Conservation (phyloP, 371 early-diverging fungal species). For the Apophysomyces elegans region DNA sequence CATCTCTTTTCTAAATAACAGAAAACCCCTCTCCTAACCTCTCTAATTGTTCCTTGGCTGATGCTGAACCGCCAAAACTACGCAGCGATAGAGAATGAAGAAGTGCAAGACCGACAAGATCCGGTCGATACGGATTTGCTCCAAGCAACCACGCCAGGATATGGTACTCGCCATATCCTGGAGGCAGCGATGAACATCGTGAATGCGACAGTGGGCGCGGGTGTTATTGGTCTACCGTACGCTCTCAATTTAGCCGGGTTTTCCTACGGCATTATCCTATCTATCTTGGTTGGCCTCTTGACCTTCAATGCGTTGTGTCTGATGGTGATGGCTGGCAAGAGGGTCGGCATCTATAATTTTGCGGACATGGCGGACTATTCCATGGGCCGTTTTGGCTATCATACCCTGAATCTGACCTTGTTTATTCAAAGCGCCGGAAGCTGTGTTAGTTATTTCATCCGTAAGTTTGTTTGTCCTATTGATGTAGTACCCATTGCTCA, state of each 20-base stretch:
- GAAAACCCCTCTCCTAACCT: no score
- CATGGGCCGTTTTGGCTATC: conserved; percentile 54
- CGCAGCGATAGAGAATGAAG: neutral
- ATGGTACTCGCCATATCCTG: conserved; percentile 40
- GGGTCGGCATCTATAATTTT: conserved; percentile 49
- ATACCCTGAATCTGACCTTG: conserved; percentile 52
- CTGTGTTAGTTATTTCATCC: conserved; percentile 57
- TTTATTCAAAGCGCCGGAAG: conserved; percentile 56
- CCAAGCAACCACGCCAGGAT: conserved; percentile 42
- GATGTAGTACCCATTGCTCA: neutral
- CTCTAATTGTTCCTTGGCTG: neutral
- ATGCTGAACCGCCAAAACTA: no score
- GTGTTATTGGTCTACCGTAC: conserved; percentile 62
- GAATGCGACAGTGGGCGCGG: conserved; percentile 67
- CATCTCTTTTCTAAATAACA: conserved; percentile 1
- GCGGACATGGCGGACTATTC: conserved; percentile 55
- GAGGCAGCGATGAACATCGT: conserved; percentile 58
- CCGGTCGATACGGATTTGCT: conserved; percentile 30
- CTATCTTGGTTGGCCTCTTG: conserved; percentile 46
- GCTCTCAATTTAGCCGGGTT: conserved; percentile 62
- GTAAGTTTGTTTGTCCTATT: conserved; percentile 28
- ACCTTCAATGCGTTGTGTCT: conserved; percentile 50
- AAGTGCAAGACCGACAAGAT: neutral
- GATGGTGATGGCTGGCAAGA: conserved; percentile 54
- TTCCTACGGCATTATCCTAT: conserved; percentile 52